phyloP scores from a whole-genome alignment of 2,329 filamentous ascomycete species.

The Fusarium dimerum region DNA sequence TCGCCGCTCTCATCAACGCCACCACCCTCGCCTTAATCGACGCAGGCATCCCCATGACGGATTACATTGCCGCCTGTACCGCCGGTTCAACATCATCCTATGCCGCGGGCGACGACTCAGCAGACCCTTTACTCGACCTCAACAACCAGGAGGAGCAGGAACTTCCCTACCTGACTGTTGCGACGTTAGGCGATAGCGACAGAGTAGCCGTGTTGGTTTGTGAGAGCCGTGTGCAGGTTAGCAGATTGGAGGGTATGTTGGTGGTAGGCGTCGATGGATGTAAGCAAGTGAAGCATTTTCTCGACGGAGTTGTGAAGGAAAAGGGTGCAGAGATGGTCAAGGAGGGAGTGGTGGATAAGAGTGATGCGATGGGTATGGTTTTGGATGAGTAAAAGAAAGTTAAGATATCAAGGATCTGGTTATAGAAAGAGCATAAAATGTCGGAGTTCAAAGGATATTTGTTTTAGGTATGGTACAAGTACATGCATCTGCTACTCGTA shows the following conservation, averaged over 20 bases:
- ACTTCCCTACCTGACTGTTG: conserved; percentile 84
- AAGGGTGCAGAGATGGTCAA: conserved; percentile 66
- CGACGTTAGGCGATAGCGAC: conserved; percentile 72
- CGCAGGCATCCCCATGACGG: conserved; percentile 91
- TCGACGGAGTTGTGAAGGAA: conserved; percentile 77
- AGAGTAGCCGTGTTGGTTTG: conserved; percentile 78
- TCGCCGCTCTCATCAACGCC: conserved; percentile 89
- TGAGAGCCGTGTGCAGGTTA: conserved; percentile 84
- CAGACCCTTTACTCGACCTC: conserved; percentile 78
- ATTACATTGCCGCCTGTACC: conserved; percentile 87
- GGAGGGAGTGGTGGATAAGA: conserved; percentile 53
- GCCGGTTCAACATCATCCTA: conserved; percentile 76
- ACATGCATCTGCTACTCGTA: conserved; percentile 11
- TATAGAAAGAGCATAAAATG: conserved; percentile 6
- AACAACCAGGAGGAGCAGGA: conserved; percentile 83
- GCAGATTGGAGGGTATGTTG: conserved; percentile 86
- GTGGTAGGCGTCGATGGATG: conserved; percentile 91
- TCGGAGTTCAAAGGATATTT: conserved; percentile 22
- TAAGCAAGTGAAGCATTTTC: conserved; percentile 76
- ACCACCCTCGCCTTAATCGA: conserved; percentile 90
- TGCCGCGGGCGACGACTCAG: conserved; percentile 63
- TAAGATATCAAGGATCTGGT: conserved; percentile 11
- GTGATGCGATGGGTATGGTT: conserved; percentile 52
- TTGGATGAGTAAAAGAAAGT: conserved; percentile 41
- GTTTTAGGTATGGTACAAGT: conserved; percentile 17